A percentile compares a stretch with the other conserved stretches of the same genome.
These are phyloP conservation scores for Corynascus novoguineensis DNA, from an alignment of 495 filamentous ascomycete genomes.

Conservation along the genomic window DNA sequence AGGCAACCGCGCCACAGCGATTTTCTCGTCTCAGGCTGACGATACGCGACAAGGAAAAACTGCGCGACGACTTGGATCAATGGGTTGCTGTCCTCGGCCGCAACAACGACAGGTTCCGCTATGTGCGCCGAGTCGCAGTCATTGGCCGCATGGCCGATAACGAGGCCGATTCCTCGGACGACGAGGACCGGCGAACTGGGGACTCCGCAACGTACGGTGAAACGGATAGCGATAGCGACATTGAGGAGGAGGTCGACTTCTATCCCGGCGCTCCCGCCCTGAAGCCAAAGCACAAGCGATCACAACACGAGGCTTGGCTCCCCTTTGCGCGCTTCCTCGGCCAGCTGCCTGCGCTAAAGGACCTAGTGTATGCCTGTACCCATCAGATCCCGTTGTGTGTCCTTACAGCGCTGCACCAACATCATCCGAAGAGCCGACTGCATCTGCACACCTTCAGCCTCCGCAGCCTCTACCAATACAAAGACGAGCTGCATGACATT, in stretches of 20 bases:
- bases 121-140: background rate
- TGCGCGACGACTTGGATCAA: background rate
- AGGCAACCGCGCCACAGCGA: background rate
- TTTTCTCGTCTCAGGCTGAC: background rate
- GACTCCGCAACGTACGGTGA: background rate
- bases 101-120: background rate
- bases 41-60: background rate
- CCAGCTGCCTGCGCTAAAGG: background rate
- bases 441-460: constrained; percentile 7
- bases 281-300: background rate
- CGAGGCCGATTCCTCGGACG: background rate
- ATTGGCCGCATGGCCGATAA: background rate
- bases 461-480: background rate
- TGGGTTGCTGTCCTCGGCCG: background rate
- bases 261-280: background rate
- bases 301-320: constrained; percentile 5
- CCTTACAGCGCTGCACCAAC: too few relatives aligned
- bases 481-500: background rate
- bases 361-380: too few relatives aligned
- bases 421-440: background rate
- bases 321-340: constrained; percentile 1
- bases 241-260: background rate
- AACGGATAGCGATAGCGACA: background rate
- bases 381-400: too few relatives aligned
- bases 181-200: background rate